phyloP scores from a whole-genome alignment of 768 basidiomycete species.

The Rhodocollybia butyracea region DNA sequence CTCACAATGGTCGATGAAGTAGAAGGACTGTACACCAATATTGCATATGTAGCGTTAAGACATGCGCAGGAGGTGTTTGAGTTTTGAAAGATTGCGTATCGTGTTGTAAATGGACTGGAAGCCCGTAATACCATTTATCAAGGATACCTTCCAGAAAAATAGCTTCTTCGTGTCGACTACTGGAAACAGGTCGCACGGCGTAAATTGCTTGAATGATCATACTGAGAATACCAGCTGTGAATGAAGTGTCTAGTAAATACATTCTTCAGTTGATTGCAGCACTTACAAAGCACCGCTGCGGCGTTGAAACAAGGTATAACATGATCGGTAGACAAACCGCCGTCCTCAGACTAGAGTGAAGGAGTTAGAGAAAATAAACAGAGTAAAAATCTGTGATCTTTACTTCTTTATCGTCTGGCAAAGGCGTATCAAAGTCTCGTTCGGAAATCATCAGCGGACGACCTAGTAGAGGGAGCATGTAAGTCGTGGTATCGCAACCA shows the following conservation, averaged over 20 bases:
- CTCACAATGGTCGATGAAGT: slow-evolving; percentile 79
- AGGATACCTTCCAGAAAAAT: slow-evolving; percentile 55
- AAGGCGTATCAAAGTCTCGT: slow-evolving; percentile 68
- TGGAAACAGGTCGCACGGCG: slow-evolving; percentile 52
- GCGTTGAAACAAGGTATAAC: slow-evolving; percentile 74
- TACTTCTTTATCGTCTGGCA: slow-evolving; percentile 63
- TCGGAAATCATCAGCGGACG: slow-evolving; percentile 75
- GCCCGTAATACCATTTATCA: slow-evolving; percentile 73
- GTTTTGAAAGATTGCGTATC: slow-evolving; percentile 44
- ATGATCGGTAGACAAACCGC: slow-evolving; percentile 41
- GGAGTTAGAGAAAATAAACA: no score
- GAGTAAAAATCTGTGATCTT: slow-evolving; percentile 16
- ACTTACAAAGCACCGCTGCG: slow-evolving; percentile 67
- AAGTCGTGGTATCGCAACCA: neutral
- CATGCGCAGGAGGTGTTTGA: slow-evolving; percentile 50
- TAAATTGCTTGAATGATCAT: slow-evolving; percentile 71
- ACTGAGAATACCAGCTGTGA: slow-evolving; percentile 63
- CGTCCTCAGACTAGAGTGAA: no score
- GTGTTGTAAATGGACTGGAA: slow-evolving; percentile 66
- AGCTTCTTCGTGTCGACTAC: slow-evolving; percentile 59
- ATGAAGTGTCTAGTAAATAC: slow-evolving; percentile 10
- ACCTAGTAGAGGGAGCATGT: slow-evolving; percentile 29
- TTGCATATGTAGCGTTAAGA: slow-evolving; percentile 79
- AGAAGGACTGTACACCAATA: slow-evolving; percentile 80
- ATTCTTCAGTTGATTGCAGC: neutral